phyloP scores from a whole-genome alignment of 164 flowering plant genomes.

The Vitis cinerea region DNA sequence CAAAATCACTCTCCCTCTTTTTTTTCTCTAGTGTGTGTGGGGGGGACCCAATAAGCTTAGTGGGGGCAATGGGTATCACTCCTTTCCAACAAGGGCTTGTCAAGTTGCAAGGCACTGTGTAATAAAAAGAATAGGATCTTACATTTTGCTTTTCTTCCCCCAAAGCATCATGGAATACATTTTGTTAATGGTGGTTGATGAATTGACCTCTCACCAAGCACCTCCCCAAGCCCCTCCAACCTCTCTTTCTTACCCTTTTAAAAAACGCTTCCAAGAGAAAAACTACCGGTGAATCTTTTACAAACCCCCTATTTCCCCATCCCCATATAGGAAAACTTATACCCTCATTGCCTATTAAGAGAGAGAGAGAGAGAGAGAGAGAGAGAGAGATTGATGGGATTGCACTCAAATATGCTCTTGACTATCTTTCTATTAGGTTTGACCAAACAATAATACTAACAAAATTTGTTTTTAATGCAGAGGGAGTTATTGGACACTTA shows the following conservation, averaged over 20 bases:
- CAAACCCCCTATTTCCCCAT: background rate
- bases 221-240: slow-evolving; percentile 15
- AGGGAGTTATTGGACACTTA: slow-evolving; percentile 5
- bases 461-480: background rate
- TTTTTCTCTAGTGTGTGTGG: slow-evolving; percentile 8
- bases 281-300: background rate
- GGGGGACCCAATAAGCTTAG: slow-evolving; percentile 7
- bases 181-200: slow-evolving; percentile 30
- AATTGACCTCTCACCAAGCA: slow-evolving; percentile 38
- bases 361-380: slow-evolving; percentile 8
- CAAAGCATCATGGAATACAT: slow-evolving; percentile 30
- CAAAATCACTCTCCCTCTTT: slow-evolving; percentile 5
- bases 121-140: slow-evolving; percentile 21
- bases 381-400: slow-evolving; percentile 20
- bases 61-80: slow-evolving; percentile 36
- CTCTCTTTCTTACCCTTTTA: background rate
- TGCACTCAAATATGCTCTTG: slow-evolving; percentile 45
- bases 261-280: background rate
- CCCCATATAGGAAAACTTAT: background rate
- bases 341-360: too few relatives aligned
- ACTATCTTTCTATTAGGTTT: slow-evolving; percentile 28
- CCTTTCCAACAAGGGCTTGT: slow-evolving; percentile 27
- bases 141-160: slow-evolving; percentile 18
- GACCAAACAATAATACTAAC: slow-evolving; percentile 23
- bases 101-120: slow-evolving; percentile 21